Evolutionary conservation across 345 rosid species (phyloP), one percentile per base, ranked within the genome.

Genomic region (Populus davidiana): DNA sequence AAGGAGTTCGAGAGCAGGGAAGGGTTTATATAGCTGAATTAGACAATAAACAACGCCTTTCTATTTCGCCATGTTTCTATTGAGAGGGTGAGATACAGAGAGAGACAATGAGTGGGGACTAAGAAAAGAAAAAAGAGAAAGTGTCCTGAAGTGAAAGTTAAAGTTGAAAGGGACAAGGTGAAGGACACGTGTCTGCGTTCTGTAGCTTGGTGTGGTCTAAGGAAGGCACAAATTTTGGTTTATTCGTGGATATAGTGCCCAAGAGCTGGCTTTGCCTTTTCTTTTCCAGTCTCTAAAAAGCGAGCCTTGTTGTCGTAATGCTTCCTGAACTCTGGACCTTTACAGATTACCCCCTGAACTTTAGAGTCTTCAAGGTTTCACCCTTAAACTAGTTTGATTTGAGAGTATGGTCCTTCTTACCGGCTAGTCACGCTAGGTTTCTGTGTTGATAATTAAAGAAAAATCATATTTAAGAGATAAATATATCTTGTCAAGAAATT

Each of bases 231-330:
- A 10, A 0, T n/a, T 23, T 20, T 29, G 63, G 47, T 1, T 10
- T 41, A 25, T 23, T 64, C 35, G 16, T 39, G 72, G 52, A 47
- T 5, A 67, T 67, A 75, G 72, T 36, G 78, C 72, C 25, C 52
- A 54, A 50, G 50, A 6, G 72, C 66, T 50, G 78, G 78, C 71
- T 50, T 76, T 1, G 17, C 21, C 62, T 75, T 66, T 66, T 18
- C 8, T 4, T 11, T 27, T 8, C 1, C 6, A 11, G 70, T 21
- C 29, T 6, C 8, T 5, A 5, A 6, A 14, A 44, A 0, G 1
- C 3, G 5, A 47, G 18, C 50, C 17, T 47, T 47, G 5, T 44
- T 12, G 43, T 44, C 14, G 10, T 13, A 2, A 44, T 44, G 14
- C 50, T 44, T 12, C 50, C 17, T 11, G 14, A 44, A 44, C 50